Base-by-base conservation (phyloP, 1,284 basidiomycete species). In the Stygiomarasmius scandens region DNA sequence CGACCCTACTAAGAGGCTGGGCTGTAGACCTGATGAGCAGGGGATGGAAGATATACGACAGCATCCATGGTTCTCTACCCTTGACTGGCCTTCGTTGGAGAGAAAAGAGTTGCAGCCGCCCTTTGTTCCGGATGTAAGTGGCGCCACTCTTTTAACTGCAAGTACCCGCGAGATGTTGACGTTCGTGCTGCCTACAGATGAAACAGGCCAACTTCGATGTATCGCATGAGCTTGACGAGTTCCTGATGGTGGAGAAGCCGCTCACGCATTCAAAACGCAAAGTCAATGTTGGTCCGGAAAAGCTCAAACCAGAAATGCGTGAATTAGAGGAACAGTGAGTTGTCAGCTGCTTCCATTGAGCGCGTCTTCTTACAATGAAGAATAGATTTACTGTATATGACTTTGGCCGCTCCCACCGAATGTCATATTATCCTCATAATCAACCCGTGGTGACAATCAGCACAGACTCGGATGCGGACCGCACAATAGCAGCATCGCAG, bases 151-250 rank as follows among this genome's bases (percentile, higher is more conserved):
- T 46, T 53, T 16, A 41, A 9, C 8, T 9, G 5, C 5, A 8
- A n/a, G 16, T 41, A 9, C n/a, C 60, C 67, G 47, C 68, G 52
- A 52, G 25, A 45, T 58, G 16, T 19, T 41, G 38, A 41, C 16
- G 38, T 6, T 41, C n/a, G 38, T 32, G 29, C 12, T 32, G 38
- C 16, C 49, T 59, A 23, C 68, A 96, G 93, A 86, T 89, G 70
- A 95, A 95, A 71, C 90, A 90, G 71, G 93, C 95, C 29, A 98
- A 98, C 74, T 99, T 99, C 73, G 96, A 99, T 68, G 93, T 96
- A 27, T 90, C 94, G 36, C 95, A 98, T 70, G 96, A 98, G 76
- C 82, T 98, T 6, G 96, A 99, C 70, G 96, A 98, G 74, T 89
- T 98, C 68, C 73, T 98, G 67, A 85, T 98, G 78, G 96, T 96